Conservation (phyloP, 192 early-diverging fungal species). For the Coemansia sp. region DNA sequence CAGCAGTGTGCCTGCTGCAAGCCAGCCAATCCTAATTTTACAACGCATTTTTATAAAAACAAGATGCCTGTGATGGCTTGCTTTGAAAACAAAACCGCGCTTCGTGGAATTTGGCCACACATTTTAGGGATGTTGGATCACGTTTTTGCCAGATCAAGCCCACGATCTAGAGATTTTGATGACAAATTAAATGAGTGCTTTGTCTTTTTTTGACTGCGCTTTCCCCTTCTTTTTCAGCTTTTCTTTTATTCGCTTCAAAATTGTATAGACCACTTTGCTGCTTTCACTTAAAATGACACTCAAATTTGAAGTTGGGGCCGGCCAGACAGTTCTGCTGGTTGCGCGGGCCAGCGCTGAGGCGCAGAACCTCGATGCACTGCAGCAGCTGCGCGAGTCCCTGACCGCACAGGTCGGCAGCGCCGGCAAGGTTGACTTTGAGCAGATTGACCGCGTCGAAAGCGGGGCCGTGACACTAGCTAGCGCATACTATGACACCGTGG, state of each 20-base stretch:
- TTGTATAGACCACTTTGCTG: background rate
- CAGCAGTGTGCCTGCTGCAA: slow-evolving; percentile 18
- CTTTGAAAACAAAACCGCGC: too few species aligned
- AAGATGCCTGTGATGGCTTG: too few species aligned
- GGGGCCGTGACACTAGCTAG: slow-evolving; percentile 55
- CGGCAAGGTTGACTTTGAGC: slow-evolving; percentile 79
- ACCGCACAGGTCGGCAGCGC: slow-evolving; percentile 53
- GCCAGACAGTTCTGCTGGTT: slow-evolving; percentile 37
- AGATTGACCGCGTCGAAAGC: slow-evolving; percentile 72
- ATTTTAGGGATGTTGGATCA: too few species aligned
- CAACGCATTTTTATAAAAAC: too few species aligned
- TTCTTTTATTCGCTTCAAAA: background rate
- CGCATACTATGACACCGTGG: slow-evolving; percentile 60
- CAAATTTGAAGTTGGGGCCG: background rate
- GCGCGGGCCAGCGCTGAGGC: slow-evolving; percentile 32
- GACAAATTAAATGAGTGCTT: background rate
- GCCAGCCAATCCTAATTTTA: slow-evolving; percentile 13
- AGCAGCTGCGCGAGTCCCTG: slow-evolving; percentile 52
- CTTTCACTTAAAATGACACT: slow-evolving; percentile 1
- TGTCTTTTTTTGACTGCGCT: background rate
- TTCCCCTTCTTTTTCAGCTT: background rate
- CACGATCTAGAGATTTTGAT: background rate
- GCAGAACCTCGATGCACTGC: slow-evolving; percentile 27
- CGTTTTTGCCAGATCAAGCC: background rate
- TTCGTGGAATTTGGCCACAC: too few species aligned